A percentile compares a stretch with the other conserved stretches of the same genome.
phyloP scores from a whole-genome alignment of 2,329 filamentous ascomycete genomes.

The Botrytis hyacinthi region DNA sequence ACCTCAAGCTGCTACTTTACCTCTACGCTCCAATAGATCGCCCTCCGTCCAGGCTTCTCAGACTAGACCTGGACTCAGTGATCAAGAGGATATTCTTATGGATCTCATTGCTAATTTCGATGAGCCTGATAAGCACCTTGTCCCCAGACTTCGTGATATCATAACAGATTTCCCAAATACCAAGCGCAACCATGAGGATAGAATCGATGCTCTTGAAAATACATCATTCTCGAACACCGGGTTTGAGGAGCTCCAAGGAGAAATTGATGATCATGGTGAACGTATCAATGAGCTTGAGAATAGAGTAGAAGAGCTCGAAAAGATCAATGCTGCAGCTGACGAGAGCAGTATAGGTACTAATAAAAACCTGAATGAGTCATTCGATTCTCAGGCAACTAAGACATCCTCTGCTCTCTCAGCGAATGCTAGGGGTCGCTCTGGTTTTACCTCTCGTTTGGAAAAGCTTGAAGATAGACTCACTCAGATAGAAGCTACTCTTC shows the following conservation, averaged over 20 bases:
- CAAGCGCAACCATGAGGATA: conserved; percentile 52
- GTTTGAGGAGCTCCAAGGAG: conserved; percentile 69
- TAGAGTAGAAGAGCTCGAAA: conserved; percentile 59
- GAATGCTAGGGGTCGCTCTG: conserved; percentile 39
- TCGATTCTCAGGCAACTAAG: conserved; percentile 37
- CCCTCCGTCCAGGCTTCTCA: not conserved
- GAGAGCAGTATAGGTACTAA: conserved; percentile 31
- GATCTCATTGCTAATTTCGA: conserved; percentile 7
- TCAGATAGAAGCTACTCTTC: conserved; percentile 34
- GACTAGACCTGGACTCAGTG: not conserved
- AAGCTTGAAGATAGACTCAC: conserved; percentile 45
- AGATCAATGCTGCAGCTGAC: conserved; percentile 48
- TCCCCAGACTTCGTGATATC: conserved; percentile 31
- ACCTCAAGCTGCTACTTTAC: conserved; percentile 14
- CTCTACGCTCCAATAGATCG: conserved; percentile 17
- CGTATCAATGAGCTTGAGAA: conserved; percentile 68
- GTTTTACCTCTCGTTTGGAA: conserved; percentile 44
- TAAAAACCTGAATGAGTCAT: conserved; percentile 33
- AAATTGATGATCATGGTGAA: conserved; percentile 63
- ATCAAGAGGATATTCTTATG: conserved; percentile 4
- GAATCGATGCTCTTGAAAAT: conserved; percentile 68
- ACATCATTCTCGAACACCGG: conserved; percentile 63
- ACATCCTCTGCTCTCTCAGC: conserved; percentile 41
- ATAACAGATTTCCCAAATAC: conserved; percentile 31
- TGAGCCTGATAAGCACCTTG: conserved; percentile 24